A percentile compares a stretch with the other conserved stretches of the same genome.
phyloP scores from a whole-genome alignment of 176 grass and related monocot genomes.

The Miscanthus lutarioriparius region DNA sequence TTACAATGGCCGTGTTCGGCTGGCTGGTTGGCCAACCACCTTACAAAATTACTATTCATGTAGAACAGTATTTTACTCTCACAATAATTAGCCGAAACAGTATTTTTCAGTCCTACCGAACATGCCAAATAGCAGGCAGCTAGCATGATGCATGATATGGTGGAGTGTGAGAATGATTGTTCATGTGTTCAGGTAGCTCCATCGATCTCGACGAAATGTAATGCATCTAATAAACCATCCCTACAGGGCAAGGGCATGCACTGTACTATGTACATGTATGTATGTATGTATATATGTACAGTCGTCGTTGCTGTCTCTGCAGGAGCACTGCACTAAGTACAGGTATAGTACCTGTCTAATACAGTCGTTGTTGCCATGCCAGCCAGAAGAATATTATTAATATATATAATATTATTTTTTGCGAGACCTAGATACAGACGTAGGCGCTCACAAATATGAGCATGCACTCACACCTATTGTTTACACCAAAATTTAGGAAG shows the following conservation, averaged over 20 bases:
- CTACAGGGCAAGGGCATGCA: no score
- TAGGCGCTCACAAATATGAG: no score
- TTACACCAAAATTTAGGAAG: no score
- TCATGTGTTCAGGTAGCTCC: neutral
- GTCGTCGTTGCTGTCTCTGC: neutral
- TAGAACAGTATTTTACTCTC: no score
- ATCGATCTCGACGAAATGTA: neutral
- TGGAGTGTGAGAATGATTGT: neutral
- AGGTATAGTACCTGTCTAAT: neutral
- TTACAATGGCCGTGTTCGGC: neutral
- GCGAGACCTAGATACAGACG: no score
- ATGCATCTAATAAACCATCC: neutral
- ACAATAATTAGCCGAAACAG: no score
- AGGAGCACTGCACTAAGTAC: neutral
- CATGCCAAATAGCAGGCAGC: neutral
- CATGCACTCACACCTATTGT: no score
- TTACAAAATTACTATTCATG: no score
- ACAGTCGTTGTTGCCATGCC: neutral
- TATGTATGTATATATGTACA: neutral
- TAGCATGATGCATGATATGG: neutral
- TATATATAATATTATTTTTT: no score
- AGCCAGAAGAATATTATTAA: no score
- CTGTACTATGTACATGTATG: neutral
- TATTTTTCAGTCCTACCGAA: no score
- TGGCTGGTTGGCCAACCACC: no score